phyloP scores from a whole-genome alignment of 352 stramenopile genomes.

The Pilasporangium apinafurcum region DNA sequence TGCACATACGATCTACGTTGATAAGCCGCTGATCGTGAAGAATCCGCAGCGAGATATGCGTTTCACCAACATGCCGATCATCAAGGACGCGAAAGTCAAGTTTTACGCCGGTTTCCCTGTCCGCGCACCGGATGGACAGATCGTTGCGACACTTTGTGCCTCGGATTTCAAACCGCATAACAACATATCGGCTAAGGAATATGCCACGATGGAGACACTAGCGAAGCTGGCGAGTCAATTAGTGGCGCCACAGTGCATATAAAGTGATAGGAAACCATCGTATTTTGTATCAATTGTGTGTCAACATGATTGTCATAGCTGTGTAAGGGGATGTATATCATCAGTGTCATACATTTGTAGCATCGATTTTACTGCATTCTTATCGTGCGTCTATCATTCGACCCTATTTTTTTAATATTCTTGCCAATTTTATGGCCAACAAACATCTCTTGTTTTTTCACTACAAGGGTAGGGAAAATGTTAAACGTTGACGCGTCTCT shows the following conservation, averaged over 20 bases:
- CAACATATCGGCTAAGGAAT: constrained; percentile 22
- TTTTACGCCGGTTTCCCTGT: constrained; percentile 34
- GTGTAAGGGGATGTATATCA: too few species aligned
- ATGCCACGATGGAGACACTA: constrained; percentile 19
- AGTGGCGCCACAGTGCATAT: neutral
- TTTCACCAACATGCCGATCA: constrained; percentile 29
- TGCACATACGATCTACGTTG: constrained; percentile 21
- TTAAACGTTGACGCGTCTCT: too few species aligned
- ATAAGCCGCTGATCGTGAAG: constrained; percentile 23
- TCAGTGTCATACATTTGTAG: too few species aligned
- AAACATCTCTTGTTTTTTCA: too few species aligned
- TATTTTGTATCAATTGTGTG: too few species aligned
- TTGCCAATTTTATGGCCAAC: too few species aligned
- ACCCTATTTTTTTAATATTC: too few species aligned
- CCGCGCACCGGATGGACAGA: constrained; percentile 17
- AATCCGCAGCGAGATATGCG: constrained; percentile 24
- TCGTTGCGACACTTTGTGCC: constrained; percentile 24
- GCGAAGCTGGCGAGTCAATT: constrained; percentile 8
- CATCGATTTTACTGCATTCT: too few species aligned
- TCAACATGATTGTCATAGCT: too few species aligned
- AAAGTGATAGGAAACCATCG: too few species aligned
- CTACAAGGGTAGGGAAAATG: too few species aligned
- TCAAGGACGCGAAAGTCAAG: constrained; percentile 15
- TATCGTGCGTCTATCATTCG: too few species aligned
- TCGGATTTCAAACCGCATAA: constrained; percentile 23